phyloP scores from a whole-genome alignment of 2,329 filamentous ascomycete species.

The Trichophyton equinum region DNA sequence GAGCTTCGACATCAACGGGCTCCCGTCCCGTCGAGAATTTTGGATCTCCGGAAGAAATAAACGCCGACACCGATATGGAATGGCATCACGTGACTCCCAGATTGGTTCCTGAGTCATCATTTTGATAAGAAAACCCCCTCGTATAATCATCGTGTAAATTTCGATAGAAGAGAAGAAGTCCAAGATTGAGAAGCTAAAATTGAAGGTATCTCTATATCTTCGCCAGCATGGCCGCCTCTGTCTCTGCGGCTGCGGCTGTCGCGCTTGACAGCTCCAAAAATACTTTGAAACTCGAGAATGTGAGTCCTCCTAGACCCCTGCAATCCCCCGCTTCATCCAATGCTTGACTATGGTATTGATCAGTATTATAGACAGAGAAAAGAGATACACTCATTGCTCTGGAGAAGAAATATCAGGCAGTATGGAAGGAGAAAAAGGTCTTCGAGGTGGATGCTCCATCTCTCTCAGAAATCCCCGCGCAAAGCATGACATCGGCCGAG shows the following conservation, averaged over 20 bases:
- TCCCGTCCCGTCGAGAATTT: conserved; percentile 1
- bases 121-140: conserved; percentile 3
- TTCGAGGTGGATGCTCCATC: conserved; percentile 83
- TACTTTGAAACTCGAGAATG: conserved; percentile 54
- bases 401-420: conserved; percentile 84
- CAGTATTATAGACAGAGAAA: conserved; percentile 58
- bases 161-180: background rate
- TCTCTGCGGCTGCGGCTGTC: conserved; percentile 40
- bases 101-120: background rate
- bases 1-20: background rate
- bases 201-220: background rate
- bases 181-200: background rate
- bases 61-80: background rate
- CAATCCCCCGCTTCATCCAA: conserved; percentile 13
- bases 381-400: conserved; percentile 66
- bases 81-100: background rate
- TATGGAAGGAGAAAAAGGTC: conserved; percentile 64
- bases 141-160: conserved; percentile 1
- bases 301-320: conserved; percentile 17
- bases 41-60: background rate
- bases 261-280: conserved; percentile 46
- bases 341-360: conserved; percentile 2
- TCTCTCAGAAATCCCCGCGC: conserved; percentile 60
- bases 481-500: conserved; percentile 59
- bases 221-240: conserved; percentile 23